A percentile compares a stretch with the other conserved stretches of the same genome.
Conservation (phyloP, 2,329 filamentous ascomycete genomes). For the Botrytis galanthina region DNA sequence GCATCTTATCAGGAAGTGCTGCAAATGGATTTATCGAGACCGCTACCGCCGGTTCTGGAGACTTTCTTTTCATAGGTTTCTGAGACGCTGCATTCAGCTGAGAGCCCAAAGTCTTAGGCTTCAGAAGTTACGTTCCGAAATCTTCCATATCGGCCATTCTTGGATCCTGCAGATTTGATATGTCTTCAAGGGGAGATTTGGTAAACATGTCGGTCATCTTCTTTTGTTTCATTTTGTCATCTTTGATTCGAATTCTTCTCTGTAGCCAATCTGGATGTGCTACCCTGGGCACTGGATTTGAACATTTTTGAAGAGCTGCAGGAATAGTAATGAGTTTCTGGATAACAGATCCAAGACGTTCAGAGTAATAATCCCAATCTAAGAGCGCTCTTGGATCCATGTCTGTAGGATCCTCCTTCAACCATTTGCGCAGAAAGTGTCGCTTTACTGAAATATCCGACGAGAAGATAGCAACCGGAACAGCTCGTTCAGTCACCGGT, state of each 20-base stretch:
- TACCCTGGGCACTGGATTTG: constrained; percentile 91
- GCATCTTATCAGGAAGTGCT: constrained; percentile 78
- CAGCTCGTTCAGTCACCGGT: constrained; percentile 89
- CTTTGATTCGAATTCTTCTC: constrained; percentile 87
- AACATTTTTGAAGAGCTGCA: constrained; percentile 89
- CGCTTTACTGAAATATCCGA: constrained; percentile 86
- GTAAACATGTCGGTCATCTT: constrained; percentile 93
- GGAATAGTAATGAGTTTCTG: constrained; percentile 99
- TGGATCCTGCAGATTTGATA: constrained; percentile 60
- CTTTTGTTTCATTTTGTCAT: constrained; percentile 97
- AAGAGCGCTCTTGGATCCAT: constrained; percentile 88
- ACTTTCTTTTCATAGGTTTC: constrained; percentile 67
- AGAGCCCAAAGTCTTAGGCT: constrained; percentile 58
- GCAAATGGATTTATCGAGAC: constrained; percentile 76
- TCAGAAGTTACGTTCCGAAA: constrained; percentile 67
- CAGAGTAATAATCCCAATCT: constrained; percentile 96
- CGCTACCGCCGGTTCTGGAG: constrained; percentile 59
- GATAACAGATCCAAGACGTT: constrained; percentile 93
- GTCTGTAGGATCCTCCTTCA: constrained; percentile 86
- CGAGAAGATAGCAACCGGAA: constrained; percentile 96
- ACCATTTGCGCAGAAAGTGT: constrained; percentile 88
- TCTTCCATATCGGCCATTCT: constrained; percentile 74
- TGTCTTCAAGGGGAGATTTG: constrained; percentile 70
- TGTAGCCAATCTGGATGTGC: constrained; percentile 96
- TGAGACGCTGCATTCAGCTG: constrained; percentile 53